A percentile compares a stretch with the other conserved stretches of the same genome.
Conservation (phyloP, 805 yeast species). For the Saccharomycopsis selenospora region DNA sequence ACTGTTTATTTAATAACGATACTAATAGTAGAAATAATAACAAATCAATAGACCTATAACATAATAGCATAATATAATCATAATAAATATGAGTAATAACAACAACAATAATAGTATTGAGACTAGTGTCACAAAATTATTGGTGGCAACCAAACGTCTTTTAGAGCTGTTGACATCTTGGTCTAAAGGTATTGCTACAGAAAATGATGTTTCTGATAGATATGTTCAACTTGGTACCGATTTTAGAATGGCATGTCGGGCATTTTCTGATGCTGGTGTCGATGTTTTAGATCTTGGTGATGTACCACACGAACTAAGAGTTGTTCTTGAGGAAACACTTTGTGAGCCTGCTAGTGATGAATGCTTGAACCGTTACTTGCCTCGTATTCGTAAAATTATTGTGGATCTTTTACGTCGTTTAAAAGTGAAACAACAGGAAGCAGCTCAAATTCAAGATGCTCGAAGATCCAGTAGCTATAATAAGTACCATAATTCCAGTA, state of each 20-base stretch:
- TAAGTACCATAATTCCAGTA: no score
- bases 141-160: slow-evolving; percentile 83
- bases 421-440: slow-evolving; percentile 67
- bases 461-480: no score
- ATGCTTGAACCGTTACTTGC: slow-evolving; percentile 71
- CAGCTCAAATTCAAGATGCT: not conserved
- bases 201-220: slow-evolving; percentile 78
- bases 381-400: slow-evolving; percentile 78
- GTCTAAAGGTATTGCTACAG: slow-evolving; percentile 78
- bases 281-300: slow-evolving; percentile 81
- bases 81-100: not conserved
- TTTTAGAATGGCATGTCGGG: slow-evolving; percentile 76
- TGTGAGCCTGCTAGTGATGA: slow-evolving; percentile 80
- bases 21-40: no score
- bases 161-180: slow-evolving; percentile 84
- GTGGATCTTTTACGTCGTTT: slow-evolving; percentile 71
- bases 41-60: no score
- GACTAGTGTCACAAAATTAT: slow-evolving; percentile 66
- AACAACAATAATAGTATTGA: slow-evolving; percentile 50
- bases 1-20: no score
- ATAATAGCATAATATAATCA: no score
- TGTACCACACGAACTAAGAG: slow-evolving; percentile 76
- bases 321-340: slow-evolving; percentile 77
- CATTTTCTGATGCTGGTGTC: slow-evolving; percentile 72
- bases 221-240: slow-evolving; percentile 92